These are phyloP conservation scores for Sphenostylis stenocarpa DNA, from an alignment of 306 rosid genomes.

Conservation along the genomic window DNA sequence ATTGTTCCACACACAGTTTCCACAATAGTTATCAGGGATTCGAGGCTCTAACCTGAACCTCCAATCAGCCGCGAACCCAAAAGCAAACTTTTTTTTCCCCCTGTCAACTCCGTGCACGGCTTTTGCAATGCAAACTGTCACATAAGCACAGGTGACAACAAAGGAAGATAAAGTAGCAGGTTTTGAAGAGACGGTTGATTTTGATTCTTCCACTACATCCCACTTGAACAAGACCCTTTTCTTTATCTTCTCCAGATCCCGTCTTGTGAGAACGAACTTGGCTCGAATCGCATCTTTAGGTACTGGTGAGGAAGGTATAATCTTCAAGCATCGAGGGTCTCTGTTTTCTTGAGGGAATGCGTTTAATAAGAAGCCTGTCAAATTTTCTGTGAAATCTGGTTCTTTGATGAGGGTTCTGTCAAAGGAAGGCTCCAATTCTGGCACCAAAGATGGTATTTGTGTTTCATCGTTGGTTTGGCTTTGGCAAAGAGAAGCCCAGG, in stretches of 20 bases:
- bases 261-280: slow-evolving; percentile 30
- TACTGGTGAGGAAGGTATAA: background rate
- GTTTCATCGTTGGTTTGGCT: background rate
- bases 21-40: slow-evolving; percentile 2
- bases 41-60: slow-evolving; percentile 14
- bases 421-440: background rate
- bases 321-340: background rate
- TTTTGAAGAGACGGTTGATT: background rate
- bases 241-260: slow-evolving; percentile 31
- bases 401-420: background rate
- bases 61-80: background rate
- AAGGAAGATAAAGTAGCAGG: slow-evolving; percentile 35
- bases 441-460: background rate
- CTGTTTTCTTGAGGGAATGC: background rate
- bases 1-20: slow-evolving; percentile 8
- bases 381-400: background rate
- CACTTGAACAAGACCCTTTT: background rate
- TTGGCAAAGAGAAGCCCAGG: background rate
- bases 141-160: slow-evolving; percentile 31
- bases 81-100: background rate
- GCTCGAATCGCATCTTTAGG: slow-evolving; percentile 19
- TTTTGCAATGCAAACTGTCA: slow-evolving; percentile 22
- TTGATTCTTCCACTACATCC: background rate
- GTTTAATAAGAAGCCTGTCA: background rate
- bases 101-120: slow-evolving; percentile 11